A percentile compares a stretch with the other conserved stretches of the same genome.
These are phyloP conservation scores for Ophiostoma pallidulum DNA, from an alignment of 2,329 filamentous ascomycete genomes.

Conservation along the genomic window DNA sequence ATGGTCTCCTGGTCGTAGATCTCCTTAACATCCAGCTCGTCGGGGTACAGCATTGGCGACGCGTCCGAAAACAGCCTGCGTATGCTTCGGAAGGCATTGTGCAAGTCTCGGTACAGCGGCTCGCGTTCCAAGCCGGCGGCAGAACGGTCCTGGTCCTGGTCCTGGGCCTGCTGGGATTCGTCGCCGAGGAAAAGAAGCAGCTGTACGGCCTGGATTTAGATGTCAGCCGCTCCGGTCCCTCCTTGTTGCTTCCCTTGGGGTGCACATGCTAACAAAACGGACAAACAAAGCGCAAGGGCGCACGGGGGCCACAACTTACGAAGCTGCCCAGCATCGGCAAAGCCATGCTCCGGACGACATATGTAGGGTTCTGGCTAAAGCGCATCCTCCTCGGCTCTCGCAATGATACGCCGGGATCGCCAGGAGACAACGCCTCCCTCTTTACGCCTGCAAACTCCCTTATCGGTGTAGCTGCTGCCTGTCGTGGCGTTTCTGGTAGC, in stretches of 20 bases:
- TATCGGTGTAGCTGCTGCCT: background rate
- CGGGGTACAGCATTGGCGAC: conserved; percentile 24
- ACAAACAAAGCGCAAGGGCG: background rate
- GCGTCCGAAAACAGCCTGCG: conserved; percentile 27
- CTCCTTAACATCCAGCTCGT: conserved; percentile 31
- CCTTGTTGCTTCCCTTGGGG: too few relatives aligned
- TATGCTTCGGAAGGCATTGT: conserved; percentile 24
- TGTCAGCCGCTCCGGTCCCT: background rate
- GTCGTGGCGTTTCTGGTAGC: background rate
- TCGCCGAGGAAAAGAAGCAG: conserved; percentile 29
- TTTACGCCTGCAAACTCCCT: background rate
- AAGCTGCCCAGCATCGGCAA: conserved; percentile 27
- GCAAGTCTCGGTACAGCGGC: conserved; percentile 26
- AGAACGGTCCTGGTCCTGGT: conserved; percentile 22
- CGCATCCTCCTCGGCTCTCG: conserved; percentile 25
- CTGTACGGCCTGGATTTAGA: conserved; percentile 25
- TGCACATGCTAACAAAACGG: too few relatives aligned
- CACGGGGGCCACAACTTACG: conserved; percentile 14
- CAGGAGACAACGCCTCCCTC: background rate
- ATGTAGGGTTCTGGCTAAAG: conserved; percentile 25
- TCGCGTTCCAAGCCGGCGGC: conserved; percentile 25
- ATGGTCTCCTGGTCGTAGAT: conserved; percentile 31
- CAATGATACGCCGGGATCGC: conserved; percentile 15
- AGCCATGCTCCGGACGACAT: conserved; percentile 28
- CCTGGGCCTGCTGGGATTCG: conserved; percentile 23